Conservation (phyloP, 1,284 basidiomycete species). For the Stereum hirsutum region DNA sequence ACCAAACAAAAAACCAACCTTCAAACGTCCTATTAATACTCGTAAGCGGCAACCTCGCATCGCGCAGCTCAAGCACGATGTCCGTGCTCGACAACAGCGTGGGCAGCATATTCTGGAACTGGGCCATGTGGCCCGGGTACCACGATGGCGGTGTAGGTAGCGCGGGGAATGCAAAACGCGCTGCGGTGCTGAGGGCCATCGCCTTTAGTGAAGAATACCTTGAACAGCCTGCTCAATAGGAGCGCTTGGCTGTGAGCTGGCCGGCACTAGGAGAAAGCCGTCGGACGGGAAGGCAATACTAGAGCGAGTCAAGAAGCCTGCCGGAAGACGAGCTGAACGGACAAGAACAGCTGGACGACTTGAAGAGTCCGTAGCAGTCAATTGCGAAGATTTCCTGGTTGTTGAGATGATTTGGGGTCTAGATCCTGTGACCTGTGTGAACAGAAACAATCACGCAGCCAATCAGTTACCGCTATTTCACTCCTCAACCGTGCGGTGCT, state of each 20-base stretch:
- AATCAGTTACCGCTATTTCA: too few species aligned
- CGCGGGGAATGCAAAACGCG: slow-evolving; percentile 23
- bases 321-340: background rate
- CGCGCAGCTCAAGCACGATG: slow-evolving; percentile 90
- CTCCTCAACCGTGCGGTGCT: too few species aligned
- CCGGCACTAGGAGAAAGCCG: too few species aligned
- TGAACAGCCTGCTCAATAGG: too few species aligned
- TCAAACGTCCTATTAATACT: slow-evolving; percentile 90
- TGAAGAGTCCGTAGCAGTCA: too few species aligned
- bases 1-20: slow-evolving; percentile 29
- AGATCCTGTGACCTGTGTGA: too few species aligned
- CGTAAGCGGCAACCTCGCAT: slow-evolving; percentile 88
- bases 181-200: background rate
- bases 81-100: slow-evolving; percentile 74
- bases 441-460: too few species aligned
- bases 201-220: too few species aligned
- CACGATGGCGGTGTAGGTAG: slow-evolving; percentile 82
- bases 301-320: background rate
- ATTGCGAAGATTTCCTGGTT: too few species aligned
- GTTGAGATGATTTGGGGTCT: too few species aligned
- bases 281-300: background rate
- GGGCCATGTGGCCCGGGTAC: slow-evolving; percentile 97
- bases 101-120: slow-evolving; percentile 75
- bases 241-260: too few species aligned
- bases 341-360: too few species aligned